Percentiles rank a stretch among this genome's conserved stretches.
Conservation (phyloP, 176 grass and related monocot genomes). For the Coix lacrymajobi region DNA sequence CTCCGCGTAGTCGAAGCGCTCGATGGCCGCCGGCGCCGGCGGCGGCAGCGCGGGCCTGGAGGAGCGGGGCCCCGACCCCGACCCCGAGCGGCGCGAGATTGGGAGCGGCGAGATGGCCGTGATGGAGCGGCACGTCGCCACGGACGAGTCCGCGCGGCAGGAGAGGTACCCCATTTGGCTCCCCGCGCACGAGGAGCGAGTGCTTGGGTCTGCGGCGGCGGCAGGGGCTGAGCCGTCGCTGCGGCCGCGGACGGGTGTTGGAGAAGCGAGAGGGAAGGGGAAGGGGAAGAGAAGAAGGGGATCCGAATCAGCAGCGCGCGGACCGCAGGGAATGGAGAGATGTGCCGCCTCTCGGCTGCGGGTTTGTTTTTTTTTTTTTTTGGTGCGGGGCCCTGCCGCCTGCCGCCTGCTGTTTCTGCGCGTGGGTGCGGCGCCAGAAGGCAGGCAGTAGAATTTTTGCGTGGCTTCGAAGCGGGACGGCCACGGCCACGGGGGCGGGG, state of each 20-base stretch:
- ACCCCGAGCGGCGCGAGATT: slow-evolving; percentile 24
- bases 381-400: not conserved
- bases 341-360: not conserved
- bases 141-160: slow-evolving; percentile 92
- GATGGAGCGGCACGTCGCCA: slow-evolving; percentile 83
- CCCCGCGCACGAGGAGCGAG: not conserved
- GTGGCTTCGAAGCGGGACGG: not conserved
- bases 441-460: not conserved
- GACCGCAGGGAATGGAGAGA: not conserved
- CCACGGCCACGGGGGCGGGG: too few species aligned
- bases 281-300: not conserved
- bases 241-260: not conserved
- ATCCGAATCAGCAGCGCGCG: not conserved
- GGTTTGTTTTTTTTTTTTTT: not conserved
- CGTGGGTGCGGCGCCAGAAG: not conserved
- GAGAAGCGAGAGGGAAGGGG: not conserved
- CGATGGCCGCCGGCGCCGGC: not conserved
- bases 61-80: not conserved
- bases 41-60: not conserved
- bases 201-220: not conserved
- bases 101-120: slow-evolving; percentile 57
- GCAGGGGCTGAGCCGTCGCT: not conserved
- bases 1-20: slow-evolving; percentile 76
- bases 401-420: not conserved
- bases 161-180: slow-evolving; percentile 88